These are phyloP conservation scores for Circinella minor DNA, from an alignment of 371 early-diverging fungal genomes.

Conservation along the genomic window DNA sequence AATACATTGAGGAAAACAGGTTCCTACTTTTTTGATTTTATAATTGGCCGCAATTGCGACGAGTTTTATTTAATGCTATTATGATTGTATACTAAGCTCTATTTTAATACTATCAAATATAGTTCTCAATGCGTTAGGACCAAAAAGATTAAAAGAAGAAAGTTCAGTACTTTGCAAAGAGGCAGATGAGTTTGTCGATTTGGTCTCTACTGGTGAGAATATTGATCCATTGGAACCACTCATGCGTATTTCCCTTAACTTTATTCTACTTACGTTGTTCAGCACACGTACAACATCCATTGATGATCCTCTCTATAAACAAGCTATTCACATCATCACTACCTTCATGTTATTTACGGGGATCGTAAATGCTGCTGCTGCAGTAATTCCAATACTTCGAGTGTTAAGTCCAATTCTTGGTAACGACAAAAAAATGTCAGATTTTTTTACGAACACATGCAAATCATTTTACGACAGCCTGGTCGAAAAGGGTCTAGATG, in stretches of 20 bases:
- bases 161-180: background rate
- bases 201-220: background rate
- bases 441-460: background rate
- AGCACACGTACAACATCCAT: background rate
- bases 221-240: background rate
- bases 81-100: background rate
- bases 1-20: too few relatives aligned
- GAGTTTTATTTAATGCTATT: background rate
- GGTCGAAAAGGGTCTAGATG: background rate
- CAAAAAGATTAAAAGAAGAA: background rate
- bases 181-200: background rate
- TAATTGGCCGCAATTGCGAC: too few relatives aligned
- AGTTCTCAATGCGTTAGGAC: background rate
- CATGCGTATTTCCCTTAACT: background rate
- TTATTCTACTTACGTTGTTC: background rate
- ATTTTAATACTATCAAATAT: background rate
- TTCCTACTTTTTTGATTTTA: too few relatives aligned
- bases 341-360: background rate
- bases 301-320: slow-evolving; percentile 20
- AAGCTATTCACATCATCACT: slow-evolving; percentile 6
- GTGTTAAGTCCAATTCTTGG: background rate
- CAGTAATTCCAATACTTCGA: slow-evolving; percentile 17
- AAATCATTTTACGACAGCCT: slow-evolving; percentile 2
- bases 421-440: background rate
- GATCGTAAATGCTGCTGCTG: background rate